These are phyloP conservation scores for Suillus spraguei DNA, from an alignment of 768 basidiomycete species.

Conservation along the genomic window DNA sequence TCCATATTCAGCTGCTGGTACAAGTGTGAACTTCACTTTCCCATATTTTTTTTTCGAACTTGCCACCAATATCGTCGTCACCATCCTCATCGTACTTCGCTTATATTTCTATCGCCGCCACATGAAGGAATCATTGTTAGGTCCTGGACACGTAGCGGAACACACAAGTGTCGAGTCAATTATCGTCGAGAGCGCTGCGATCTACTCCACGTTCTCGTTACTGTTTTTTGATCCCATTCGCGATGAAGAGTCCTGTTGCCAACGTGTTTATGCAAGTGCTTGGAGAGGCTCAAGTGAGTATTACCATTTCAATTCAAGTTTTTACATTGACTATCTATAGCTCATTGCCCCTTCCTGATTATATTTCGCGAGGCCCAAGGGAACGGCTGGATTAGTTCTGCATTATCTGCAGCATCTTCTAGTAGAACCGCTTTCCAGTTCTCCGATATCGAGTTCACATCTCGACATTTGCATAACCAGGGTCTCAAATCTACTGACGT, in stretches of 20 bases:
- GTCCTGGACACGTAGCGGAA: constrained; percentile 26
- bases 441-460: constrained; percentile 28
- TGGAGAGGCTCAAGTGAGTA: constrained; percentile 35
- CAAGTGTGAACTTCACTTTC: constrained; percentile 26
- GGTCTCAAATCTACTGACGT: neutral
- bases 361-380: constrained; percentile 41
- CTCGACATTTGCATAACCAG: constrained; percentile 10
- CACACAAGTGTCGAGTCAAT: constrained; percentile 30
- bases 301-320: neutral
- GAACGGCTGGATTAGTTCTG: constrained; percentile 35
- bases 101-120: constrained; percentile 28
- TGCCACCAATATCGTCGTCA: constrained; percentile 26
- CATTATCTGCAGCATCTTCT: constrained; percentile 11
- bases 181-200: constrained; percentile 30
- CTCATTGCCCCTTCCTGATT: constrained; percentile 40
- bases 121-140: constrained; percentile 17
- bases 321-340: constrained; percentile 19
- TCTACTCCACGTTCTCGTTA: constrained; percentile 31
- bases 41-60: constrained; percentile 32
- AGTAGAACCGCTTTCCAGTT: constrained; percentile 17
- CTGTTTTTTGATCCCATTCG: constrained; percentile 32
- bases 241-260: constrained; percentile 22
- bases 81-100: constrained; percentile 28
- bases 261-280: constrained; percentile 38
- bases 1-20: constrained; percentile 21